Base-by-base conservation (phyloP, 2,329 filamentous ascomycete genomes). In the Talaromyces funiculosus region DNA sequence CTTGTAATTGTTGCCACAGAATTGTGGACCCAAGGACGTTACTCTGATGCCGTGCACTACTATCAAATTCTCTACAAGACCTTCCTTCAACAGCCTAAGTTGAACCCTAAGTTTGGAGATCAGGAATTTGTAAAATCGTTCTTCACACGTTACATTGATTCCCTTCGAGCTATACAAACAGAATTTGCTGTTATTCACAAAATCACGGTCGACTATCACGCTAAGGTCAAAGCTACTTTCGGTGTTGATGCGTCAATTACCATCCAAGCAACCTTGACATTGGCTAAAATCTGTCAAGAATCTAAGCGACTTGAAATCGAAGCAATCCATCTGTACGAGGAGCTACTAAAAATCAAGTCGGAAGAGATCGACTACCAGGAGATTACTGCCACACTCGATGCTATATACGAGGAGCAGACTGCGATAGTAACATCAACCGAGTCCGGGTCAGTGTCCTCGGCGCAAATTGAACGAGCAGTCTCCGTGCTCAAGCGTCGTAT, bases 261-360 rank as follows among this genome's bases (percentile, higher is more conserved):
- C 3, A 65, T 76, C 22, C 67, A 72, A 61, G 71, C 73, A 1
- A 75, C 73, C 1, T 59, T 72, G 51, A 69, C 66, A 0, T 67
- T 77, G 5, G 73, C 74, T 3, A 70, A 69, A 57, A 60, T 77
- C 14, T 77, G 73, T 62, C 72, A 74, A 63, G 73, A 75, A 61
- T 73, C 73, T 2, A 72, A 72, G 65, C 65, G 64, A 6, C 71
- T 72, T 55, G 72, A 76, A 65, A 51, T 62, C 5, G 70, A 75
- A 53, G 74, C 73, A 1, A 70, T 77, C 16, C 33, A 59, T 1
- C 64, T 76, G 8, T 77, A 76, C 33, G 73, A 77, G 61, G 70
- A 75, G 55, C 67, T 77, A 0, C 65, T 75, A 18, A 68, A 71
- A 51, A 67, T 67, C 9, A 65, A 73, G 49, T 71, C 72, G 0